phyloP scores from a whole-genome alignment of 805 yeast species.

The Starmera caribaea region DNA sequence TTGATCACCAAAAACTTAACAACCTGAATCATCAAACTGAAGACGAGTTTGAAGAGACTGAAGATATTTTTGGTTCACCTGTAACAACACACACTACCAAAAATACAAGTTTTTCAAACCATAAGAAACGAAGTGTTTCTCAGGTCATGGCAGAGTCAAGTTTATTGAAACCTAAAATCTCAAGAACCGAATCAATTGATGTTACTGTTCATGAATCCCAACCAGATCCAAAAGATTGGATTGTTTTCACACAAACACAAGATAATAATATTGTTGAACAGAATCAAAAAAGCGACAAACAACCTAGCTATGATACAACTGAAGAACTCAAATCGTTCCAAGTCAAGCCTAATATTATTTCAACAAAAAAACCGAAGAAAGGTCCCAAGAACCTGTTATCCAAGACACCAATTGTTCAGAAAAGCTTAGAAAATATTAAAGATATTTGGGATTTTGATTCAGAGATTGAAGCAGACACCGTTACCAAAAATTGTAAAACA shows the following conservation, averaged over 20 bases:
- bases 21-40: constrained; percentile 5
- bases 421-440: background rate
- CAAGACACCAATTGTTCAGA: background rate
- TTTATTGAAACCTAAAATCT: constrained; percentile 3
- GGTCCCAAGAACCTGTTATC: background rate
- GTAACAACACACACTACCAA: constrained; percentile 7
- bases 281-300: background rate
- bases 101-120: constrained; percentile 10
- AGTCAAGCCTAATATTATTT: background rate
- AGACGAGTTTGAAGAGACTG: constrained; percentile 6
- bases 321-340: background rate
- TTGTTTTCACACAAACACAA: too few species aligned
- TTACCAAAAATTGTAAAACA: constrained; percentile 1
- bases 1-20: constrained; percentile 1
- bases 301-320: background rate
- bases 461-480: background rate
- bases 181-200: background rate
- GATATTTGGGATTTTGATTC: constrained; percentile 18
- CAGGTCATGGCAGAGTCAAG: constrained; percentile 11
- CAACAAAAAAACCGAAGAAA: background rate
- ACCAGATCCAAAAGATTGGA: too few species aligned
- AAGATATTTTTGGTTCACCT: constrained; percentile 9
- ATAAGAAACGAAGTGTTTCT: constrained; percentile 9
- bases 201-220: background rate
- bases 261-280: too few species aligned